Base-by-base conservation (phyloP, 768 basidiomycete genomes). In the Tricholoma sp. region DNA sequence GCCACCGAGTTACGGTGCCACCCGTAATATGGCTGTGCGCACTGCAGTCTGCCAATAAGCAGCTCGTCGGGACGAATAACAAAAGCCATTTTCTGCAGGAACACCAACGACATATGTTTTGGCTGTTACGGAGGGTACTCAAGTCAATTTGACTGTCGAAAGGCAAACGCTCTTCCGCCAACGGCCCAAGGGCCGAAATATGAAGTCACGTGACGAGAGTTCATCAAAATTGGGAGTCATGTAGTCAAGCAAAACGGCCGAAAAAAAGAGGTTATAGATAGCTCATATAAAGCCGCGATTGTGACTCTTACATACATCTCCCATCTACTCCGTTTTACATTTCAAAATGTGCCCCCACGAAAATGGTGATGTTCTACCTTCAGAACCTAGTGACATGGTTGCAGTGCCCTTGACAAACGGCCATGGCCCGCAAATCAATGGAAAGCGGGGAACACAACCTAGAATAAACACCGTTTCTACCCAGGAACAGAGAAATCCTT, bases 351-450 rank as follows among this genome's bases (percentile, higher is more conserved):
- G 87, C 69, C 83, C 85, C 34, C 79, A 80, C 69, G 68, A 72
- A 63, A 83, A 78, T 73, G 75, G 71, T 57, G 80, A 85, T 64
- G 53, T 72, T n/a, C 58, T 74, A 48, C 68, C 80, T 44, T 64
- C 73, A 47, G 76, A 73, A 57, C 73, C 70, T 54, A 66, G 70
- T 57, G 81, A 94, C 53, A 89, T 93, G 90, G 89, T 94, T 54
- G 68, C 79, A 31, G 80, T 93, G 52, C 82, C 84, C 53, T 74
- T 83, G 58, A 69, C 72, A 64, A 83, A 78, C 61, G 72, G 79
- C 65, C 56, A 65, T 62, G 65, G 69, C 60, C 65, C 57, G 33
- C 63, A 67, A 54, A 70, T 61, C 58, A 74, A 71, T 56, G 76
- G 77, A 51, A 85, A 81, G 70, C 65, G 76, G 54, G 78, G 72